phyloP scores from a whole-genome alignment of 768 basidiomycete genomes.

The Amanita polypyramis region DNA sequence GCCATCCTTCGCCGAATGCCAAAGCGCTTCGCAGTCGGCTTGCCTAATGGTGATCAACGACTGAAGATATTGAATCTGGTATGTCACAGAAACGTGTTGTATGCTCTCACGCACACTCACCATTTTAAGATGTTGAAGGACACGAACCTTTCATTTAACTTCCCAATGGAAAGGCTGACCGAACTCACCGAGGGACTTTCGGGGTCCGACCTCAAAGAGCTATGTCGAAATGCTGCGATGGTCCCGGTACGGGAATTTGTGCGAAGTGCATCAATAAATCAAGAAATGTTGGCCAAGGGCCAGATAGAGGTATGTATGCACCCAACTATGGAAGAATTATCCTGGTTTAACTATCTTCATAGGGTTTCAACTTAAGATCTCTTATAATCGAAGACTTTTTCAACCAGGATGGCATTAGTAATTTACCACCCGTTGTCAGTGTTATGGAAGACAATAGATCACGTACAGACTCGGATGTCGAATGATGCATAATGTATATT shows the following conservation, averaged over 20 bases:
- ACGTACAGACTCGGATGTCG: constrained; percentile 13
- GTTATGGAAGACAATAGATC: constrained; percentile 16
- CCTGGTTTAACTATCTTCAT: background rate
- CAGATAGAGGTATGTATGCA: constrained; percentile 30
- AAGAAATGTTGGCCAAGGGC: constrained; percentile 34
- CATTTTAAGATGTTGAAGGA: constrained; percentile 69
- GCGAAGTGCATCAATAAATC: constrained; percentile 34
- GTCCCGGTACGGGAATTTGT: constrained; percentile 81
- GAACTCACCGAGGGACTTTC: constrained; percentile 63
- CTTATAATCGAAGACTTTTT: constrained; percentile 64
- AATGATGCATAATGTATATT: constrained; percentile 2
- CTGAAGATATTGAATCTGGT: constrained; percentile 78
- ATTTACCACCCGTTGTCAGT: constrained; percentile 20
- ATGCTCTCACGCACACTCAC: background rate
- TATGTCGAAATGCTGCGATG: constrained; percentile 93
- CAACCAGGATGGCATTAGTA: constrained; percentile 27
- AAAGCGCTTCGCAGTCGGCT: constrained; percentile 79
- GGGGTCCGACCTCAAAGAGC: constrained; percentile 85
- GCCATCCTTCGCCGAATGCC: constrained; percentile 96
- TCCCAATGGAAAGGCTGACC: constrained; percentile 57
- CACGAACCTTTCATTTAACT: constrained; percentile 51
- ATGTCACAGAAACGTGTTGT: constrained; percentile 11
- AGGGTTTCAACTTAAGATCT: constrained; percentile 77
- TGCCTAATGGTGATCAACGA: constrained; percentile 74
- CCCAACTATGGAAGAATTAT: background rate